Base-by-base conservation (phyloP, 805 yeast genomes). In the Sporopachydermia lactativora region DNA sequence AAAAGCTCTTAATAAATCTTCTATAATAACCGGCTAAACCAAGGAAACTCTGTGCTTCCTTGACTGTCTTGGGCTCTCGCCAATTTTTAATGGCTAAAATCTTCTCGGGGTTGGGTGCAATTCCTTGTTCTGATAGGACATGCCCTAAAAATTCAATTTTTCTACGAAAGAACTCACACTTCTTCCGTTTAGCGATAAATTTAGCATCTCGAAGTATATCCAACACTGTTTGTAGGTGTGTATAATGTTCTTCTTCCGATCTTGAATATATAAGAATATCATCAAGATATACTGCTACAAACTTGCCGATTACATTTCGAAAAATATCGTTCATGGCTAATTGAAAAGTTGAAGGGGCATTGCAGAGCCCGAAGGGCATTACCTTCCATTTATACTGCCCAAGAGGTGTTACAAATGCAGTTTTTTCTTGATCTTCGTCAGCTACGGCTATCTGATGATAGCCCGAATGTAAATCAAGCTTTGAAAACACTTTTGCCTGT, bases 381-480 rank as follows among this genome's bases (percentile, higher is more conserved):
- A 36, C 43, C 4, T 28, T 16, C 17, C 28, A 41, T 15, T 3
- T n/a, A n/a, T n/a, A n/a, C n/a, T n/a, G n/a, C n/a, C n/a, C 60
- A 5, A 15, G 4, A 2, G 19, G 43, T 0, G 54, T 46, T 4
- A 17, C 18, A 35, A 55, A 54, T 15, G 58, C 51, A 5, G 55
- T 53, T 19, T 52, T 48, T n/a, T 31, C 34, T 2, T 15, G 19
- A 41, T 43, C n/a, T n/a, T n/a, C n/a, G n/a, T n/a, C n/a, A n/a
- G n/a, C n/a, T n/a, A n/a, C n/a, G n/a, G n/a, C n/a, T n/a, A 50
- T 44, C 24, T 50, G 53, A 24, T 41, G 45, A 38, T 48, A 50
- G 0, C 51, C 53, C 4, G 40, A 40, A 19, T 37, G 24, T 11
- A 52, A 39, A 36, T 51, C 52, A 14, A 52, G 36, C 19, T 47